A percentile compares a stretch with the other conserved stretches of the same genome.
Conservation (phyloP, 306 rosid species). For the Glycine soja region DNA sequence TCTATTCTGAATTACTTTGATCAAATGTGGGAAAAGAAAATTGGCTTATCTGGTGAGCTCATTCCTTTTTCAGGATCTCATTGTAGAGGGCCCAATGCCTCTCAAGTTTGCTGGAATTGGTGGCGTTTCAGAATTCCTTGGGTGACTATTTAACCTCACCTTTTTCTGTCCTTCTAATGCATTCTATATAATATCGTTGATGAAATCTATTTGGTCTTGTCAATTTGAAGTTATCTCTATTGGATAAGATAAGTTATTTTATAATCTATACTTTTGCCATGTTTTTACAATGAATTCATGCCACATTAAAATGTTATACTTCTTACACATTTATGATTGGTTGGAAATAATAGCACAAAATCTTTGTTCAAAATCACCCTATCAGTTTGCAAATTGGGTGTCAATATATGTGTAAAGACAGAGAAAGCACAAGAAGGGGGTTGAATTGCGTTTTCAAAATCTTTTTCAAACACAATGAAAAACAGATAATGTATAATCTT, state of each 20-base stretch:
- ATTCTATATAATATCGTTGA: slow-evolving; percentile 29
- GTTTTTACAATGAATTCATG: slow-evolving; percentile 8
- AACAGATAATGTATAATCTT: not conserved
- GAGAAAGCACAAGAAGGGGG: not conserved
- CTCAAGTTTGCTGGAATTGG: slow-evolving; percentile 93
- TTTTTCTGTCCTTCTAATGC: slow-evolving; percentile 17
- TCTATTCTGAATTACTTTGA: slow-evolving; percentile 23
- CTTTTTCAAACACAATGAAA: not conserved
- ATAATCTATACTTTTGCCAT: not conserved
- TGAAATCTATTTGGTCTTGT: slow-evolving; percentile 8
- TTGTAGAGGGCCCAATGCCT: slow-evolving; percentile 83
- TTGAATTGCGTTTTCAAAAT: too few relatives aligned
- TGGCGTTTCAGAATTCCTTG: slow-evolving; percentile 89
- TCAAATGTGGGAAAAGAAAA: slow-evolving; percentile 29
- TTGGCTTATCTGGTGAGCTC: slow-evolving; percentile 20
- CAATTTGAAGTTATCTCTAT: slow-evolving; percentile 18
- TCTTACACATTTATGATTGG: slow-evolving; percentile 9
- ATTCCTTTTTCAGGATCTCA: slow-evolving; percentile 70
- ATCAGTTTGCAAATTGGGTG: not conserved
- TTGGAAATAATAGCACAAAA: slow-evolving; percentile 25
- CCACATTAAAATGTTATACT: slow-evolving; percentile 7
- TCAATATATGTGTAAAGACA: not conserved
- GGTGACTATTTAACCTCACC: slow-evolving; percentile 56
- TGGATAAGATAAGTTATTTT: slow-evolving; percentile 12
- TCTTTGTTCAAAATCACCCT: slow-evolving; percentile 16